Evolutionary conservation across 225 moss, liverwort and hornwort species (phyloP).

Genomic region (Polytrichum formosum): DNA sequence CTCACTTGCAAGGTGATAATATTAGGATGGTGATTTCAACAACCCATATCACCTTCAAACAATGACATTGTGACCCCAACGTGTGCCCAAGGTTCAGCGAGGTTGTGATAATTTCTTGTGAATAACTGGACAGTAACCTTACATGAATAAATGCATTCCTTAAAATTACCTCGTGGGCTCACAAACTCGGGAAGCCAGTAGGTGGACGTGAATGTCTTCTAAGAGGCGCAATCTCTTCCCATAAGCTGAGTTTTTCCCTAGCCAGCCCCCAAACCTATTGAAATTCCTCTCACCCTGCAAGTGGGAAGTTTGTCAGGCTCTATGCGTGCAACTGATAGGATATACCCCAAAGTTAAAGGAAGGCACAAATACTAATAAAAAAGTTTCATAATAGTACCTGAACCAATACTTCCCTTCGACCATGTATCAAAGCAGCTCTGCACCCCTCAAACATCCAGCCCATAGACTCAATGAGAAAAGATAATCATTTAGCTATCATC

Average conservation of each 20-base stretch:
- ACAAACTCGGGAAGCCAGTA: conserved; percentile 87
- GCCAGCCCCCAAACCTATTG: conserved; percentile 93
- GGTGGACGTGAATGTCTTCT: conserved; percentile 91
- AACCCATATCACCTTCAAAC: too few species aligned
- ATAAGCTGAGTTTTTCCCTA: conserved; percentile 91
- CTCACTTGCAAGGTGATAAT: too few species aligned
- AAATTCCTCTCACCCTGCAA: conserved; percentile 85
- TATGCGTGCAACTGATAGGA: not conserved
- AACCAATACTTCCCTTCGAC: conserved; percentile 66
- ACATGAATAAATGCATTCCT: conserved; percentile 1
- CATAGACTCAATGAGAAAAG: not conserved
- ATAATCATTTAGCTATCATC: too few species aligned
- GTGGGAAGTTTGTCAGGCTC: not conserved
- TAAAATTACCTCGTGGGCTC: conserved; percentile 83
- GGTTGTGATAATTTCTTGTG: not conserved
- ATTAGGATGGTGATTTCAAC: too few species aligned
- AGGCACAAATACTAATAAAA: too few species aligned
- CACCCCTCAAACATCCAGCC: conserved; percentile 8
- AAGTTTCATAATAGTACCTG: conserved; percentile 36
- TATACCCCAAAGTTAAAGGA: not conserved
- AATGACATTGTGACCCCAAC: too few species aligned
- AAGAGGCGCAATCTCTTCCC: conserved; percentile 84
- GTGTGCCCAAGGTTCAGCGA: not conserved
- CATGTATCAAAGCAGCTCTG: conserved; percentile 92
- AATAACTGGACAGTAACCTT: too few species aligned